Base-by-base conservation (phyloP, 106 monocot species). In the Dendrobium catenatum region DNA sequence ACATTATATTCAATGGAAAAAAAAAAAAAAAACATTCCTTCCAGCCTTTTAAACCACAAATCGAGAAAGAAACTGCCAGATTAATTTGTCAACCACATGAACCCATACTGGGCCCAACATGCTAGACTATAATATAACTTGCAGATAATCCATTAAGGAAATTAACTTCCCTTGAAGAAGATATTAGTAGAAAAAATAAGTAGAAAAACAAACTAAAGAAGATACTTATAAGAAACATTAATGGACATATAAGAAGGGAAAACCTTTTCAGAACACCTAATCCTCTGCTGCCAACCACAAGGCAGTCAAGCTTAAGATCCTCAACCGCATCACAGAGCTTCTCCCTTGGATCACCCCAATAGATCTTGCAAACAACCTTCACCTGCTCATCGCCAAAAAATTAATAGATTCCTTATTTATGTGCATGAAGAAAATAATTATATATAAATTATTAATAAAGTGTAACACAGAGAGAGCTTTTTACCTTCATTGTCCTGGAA, bases 271-370 rank as follows among this genome's bases (percentile, higher is more conserved):
- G 75, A 51, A 79, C 33, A 31, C 91, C 86, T 31, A 88, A 79
- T 8, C 93, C 93, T 58, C 93, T 85, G 86, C 90, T 95, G 4
- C 95, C 95, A 81, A 95, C 88, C 13, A 95, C 85, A 59, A 95
- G 83, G 13, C 89, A 89, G 58, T 85, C 85, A 44, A 95, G 82
- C 75, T 90, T 89, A 68, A 91, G 78, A 49, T 95, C 95, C 10
- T 81, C 78, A 58, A 81, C 89, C 2, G 93, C 89, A 26, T 88
- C 81, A 54, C 82, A 81, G 33, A 95, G 87, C 83, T 91, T 89
- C 91, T 95, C 93, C 83, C 93, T 83, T 11, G 93, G 88, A 80
- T 95, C 95, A n/a, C 95, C 95, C 90, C 92, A 93, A 86, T 89
- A 95, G 13, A 95, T 18, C 89, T 93, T 95, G 67, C 84, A 47